Conservation (phyloP, 495 filamentous ascomycete genomes). For the Trichoderma reesei region DNA sequence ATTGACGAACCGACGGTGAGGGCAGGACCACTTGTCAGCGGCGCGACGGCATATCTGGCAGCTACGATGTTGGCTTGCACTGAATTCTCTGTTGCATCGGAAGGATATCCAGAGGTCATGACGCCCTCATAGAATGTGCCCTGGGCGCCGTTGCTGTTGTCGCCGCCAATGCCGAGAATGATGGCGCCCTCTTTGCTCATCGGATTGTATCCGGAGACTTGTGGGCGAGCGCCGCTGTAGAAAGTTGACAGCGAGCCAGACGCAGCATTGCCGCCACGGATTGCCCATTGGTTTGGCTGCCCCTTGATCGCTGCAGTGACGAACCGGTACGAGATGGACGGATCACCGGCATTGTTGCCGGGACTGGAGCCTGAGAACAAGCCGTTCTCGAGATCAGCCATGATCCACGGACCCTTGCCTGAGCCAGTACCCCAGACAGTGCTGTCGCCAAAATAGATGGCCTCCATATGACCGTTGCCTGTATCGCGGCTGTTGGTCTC, state of each 20-base stretch:
- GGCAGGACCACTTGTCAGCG: slow-evolving; percentile 38
- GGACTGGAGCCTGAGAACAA: slow-evolving; percentile 42
- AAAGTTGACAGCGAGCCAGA: slow-evolving; percentile 46
- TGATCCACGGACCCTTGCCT: slow-evolving; percentile 49
- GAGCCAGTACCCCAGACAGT: slow-evolving; percentile 41
- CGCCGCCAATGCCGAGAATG: slow-evolving; percentile 37
- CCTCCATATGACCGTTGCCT: slow-evolving; percentile 51
- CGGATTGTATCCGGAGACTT: slow-evolving; percentile 41
- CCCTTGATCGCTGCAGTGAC: slow-evolving; percentile 45
- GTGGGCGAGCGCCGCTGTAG: slow-evolving; percentile 42
- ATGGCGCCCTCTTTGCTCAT: slow-evolving; percentile 54
- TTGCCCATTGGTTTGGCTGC: slow-evolving; percentile 39
- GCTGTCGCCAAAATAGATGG: slow-evolving; percentile 46
- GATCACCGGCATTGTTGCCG: slow-evolving; percentile 32
- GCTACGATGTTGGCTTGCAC: slow-evolving; percentile 51
- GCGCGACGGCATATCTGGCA: slow-evolving; percentile 39
- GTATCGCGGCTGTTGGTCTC: slow-evolving; percentile 45
- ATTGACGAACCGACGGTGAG: slow-evolving; percentile 40
- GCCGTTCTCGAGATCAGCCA: slow-evolving; percentile 53
- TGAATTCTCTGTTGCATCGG: slow-evolving; percentile 42
- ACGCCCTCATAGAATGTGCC: slow-evolving; percentile 54
- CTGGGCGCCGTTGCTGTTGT: slow-evolving; percentile 45
- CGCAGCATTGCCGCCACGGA: slow-evolving; percentile 43
- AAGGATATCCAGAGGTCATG: slow-evolving; percentile 49
- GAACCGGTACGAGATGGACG: slow-evolving; percentile 41